phyloP scores from a whole-genome alignment of 805 yeast species.

The Clavispora phyllophila region DNA sequence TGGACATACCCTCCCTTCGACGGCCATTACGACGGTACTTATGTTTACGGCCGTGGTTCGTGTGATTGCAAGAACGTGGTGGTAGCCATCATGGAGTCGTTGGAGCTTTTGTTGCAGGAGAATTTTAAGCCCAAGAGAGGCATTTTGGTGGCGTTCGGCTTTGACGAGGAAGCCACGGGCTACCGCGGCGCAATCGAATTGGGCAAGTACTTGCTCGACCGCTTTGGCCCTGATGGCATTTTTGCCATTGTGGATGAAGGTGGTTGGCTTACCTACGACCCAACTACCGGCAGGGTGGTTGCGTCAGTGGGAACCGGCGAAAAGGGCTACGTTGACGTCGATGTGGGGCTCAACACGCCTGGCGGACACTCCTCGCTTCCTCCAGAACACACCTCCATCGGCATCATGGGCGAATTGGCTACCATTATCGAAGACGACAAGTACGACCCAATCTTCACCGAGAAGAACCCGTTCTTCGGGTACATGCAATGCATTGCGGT shows the following conservation, averaged over 20 bases:
- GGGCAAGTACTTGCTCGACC: constrained; percentile 11
- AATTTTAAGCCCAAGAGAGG: constrained; percentile 11
- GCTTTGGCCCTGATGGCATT: constrained; percentile 13
- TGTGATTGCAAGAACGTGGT: constrained; percentile 16
- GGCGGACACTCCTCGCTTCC: constrained; percentile 29
- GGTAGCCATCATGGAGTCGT: constrained; percentile 14
- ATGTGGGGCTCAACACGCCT: constrained; percentile 28
- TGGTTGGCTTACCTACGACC: constrained; percentile 25
- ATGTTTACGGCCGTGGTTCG: constrained; percentile 17
- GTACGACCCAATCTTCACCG: constrained; percentile 17
- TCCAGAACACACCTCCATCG: constrained; percentile 26
- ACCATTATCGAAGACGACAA: constrained; percentile 17
- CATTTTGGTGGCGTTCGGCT: constrained; percentile 15
- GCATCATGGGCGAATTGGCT: constrained; percentile 21
- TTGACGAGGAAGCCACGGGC: constrained; percentile 18
- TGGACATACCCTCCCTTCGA: constrained; percentile 37
- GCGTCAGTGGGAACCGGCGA: constrained; percentile 47
- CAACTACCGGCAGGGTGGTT: constrained; percentile 48
- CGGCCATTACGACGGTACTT: constrained; percentile 28
- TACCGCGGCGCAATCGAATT: constrained; percentile 11
- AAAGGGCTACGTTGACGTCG: constrained; percentile 42
- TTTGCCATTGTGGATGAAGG: constrained; percentile 18
- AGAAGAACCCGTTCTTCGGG: constrained; percentile 21
- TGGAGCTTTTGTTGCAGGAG: constrained; percentile 11
- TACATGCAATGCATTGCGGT: constrained; percentile 24